Evolutionary conservation across 768 basidiomycete genomes (phyloP).

Genomic region (Nidularia pulvinata): DNA sequence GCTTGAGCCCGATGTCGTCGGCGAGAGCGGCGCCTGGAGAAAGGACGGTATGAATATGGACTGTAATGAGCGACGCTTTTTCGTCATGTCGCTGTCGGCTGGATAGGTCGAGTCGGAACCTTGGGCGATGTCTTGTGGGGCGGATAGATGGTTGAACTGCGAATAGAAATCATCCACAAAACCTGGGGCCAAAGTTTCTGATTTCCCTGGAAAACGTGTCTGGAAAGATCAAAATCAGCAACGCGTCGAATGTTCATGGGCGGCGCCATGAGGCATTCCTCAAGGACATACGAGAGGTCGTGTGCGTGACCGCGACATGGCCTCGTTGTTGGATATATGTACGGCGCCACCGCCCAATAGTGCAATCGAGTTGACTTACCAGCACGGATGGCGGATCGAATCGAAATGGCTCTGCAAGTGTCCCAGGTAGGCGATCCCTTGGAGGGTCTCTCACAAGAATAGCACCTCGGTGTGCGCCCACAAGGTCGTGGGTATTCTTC

Average conservation of each 20-base stretch:
- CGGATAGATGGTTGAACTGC: constrained; percentile 4
- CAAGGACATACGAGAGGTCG: not conserved
- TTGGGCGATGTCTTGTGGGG: constrained; percentile 10
- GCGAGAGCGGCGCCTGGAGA: constrained; percentile 25
- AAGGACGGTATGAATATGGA: constrained; percentile 50
- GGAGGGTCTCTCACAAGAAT: constrained; percentile 27
- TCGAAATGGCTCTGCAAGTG: constrained; percentile 9
- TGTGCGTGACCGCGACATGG: not conserved
- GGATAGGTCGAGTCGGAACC: constrained; percentile 9
- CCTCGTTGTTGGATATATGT: not conserved
- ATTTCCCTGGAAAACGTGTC: constrained; percentile 13
- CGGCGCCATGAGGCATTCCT: not conserved
- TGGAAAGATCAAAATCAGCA: constrained; percentile 11
- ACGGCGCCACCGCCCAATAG: not conserved
- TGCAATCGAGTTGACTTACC: constrained; percentile 17
- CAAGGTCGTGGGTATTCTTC: not conserved
- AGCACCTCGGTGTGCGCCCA: not conserved
- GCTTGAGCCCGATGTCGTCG: constrained; percentile 15
- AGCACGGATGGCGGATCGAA: constrained; percentile 15
- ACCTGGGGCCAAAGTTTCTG: constrained; percentile 10
- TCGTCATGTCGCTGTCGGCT: constrained; percentile 28
- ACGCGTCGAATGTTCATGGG: constrained; percentile 10
- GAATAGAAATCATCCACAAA: not conserved
- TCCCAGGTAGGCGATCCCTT: constrained; percentile 18
- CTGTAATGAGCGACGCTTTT: constrained; percentile 54